phyloP scores from a whole-genome alignment of 192 early-diverging fungal genomes.

The Backusella mclennaniae region DNA sequence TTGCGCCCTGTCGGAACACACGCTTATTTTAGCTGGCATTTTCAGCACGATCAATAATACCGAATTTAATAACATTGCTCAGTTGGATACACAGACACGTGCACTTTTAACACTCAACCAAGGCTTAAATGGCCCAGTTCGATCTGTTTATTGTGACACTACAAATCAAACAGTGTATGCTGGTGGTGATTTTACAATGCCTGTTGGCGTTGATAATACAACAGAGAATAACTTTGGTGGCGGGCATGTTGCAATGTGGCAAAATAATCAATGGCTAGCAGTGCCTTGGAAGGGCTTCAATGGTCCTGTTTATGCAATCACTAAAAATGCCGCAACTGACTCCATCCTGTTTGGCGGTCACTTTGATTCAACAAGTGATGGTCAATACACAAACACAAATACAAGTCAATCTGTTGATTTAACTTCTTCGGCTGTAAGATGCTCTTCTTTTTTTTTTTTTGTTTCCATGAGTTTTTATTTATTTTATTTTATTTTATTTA shows the following conservation, averaged over 20 bases:
- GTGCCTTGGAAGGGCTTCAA: constrained; percentile 70
- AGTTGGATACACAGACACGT: constrained; percentile 13
- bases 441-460: neutral
- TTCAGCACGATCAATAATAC: constrained; percentile 18
- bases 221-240: constrained; percentile 13
- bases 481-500: neutral
- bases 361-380: constrained; percentile 68
- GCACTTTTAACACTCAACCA: constrained; percentile 15
- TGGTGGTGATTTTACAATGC: constrained; percentile 31
- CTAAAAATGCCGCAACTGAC: constrained; percentile 38
- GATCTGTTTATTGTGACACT: constrained; percentile 32
- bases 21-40: constrained; percentile 27
- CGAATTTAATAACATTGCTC: constrained; percentile 24
- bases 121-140: constrained; percentile 37
- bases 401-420: constrained; percentile 53
- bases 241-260: constrained; percentile 23
- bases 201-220: constrained; percentile 12
- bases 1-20: constrained; percentile 13
- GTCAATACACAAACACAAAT: constrained; percentile 46
- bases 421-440: constrained; percentile 27
- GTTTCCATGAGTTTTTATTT: neutral
- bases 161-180: constrained; percentile 14
- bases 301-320: constrained; percentile 62
- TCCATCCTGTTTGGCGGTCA: constrained; percentile 66
- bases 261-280: constrained; percentile 43